Conservation (phyloP, 1,139 yeast species). For the Cylindricascospora bacillispora region DNA sequence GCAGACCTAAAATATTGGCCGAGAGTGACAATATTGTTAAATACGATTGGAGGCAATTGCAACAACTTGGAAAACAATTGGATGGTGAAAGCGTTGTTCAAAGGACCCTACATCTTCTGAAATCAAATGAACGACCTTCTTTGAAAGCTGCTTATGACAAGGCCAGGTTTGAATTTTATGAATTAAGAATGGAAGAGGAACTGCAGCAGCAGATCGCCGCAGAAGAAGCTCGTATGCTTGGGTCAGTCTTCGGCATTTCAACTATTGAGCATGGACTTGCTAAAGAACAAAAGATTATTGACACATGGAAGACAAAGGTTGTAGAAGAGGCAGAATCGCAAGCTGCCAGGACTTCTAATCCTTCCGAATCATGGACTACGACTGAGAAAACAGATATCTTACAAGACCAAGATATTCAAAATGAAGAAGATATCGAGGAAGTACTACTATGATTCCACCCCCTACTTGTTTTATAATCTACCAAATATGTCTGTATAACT, state of each 20-base stretch:
- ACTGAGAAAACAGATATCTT: slow-evolving; percentile 8
- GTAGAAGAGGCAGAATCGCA: slow-evolving; percentile 39
- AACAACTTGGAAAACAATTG: slow-evolving; percentile 58
- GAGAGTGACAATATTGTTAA: slow-evolving; percentile 52
- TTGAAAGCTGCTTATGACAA: slow-evolving; percentile 65
- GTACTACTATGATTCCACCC: too few relatives aligned
- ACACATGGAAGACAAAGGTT: slow-evolving; percentile 68
- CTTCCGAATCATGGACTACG: slow-evolving; percentile 27
- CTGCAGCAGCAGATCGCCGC: slow-evolving; percentile 57
- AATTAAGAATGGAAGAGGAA: slow-evolving; percentile 75
- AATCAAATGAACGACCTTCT: slow-evolving; percentile 29
- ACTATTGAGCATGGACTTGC: slow-evolving; percentile 55
- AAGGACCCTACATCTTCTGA: slow-evolving; percentile 63
- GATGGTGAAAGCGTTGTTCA: slow-evolving; percentile 95
- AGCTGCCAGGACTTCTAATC: slow-evolving; percentile 33
- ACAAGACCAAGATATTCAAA: slow-evolving; percentile 3
- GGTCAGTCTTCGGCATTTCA: slow-evolving; percentile 56
- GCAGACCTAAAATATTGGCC: slow-evolving; percentile 77
- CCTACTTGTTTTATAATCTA: too few relatives aligned
- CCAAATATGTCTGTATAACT: too few relatives aligned
- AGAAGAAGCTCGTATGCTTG: slow-evolving; percentile 81
- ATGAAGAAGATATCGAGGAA: slow-evolving; percentile 5
- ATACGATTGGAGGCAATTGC: slow-evolving; percentile 67
- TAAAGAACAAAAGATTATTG: slow-evolving; percentile 58
- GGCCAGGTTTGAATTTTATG: slow-evolving; percentile 80